Base-by-base conservation (phyloP, 345 rosid species). In the Boechera retrofracta region DNA sequence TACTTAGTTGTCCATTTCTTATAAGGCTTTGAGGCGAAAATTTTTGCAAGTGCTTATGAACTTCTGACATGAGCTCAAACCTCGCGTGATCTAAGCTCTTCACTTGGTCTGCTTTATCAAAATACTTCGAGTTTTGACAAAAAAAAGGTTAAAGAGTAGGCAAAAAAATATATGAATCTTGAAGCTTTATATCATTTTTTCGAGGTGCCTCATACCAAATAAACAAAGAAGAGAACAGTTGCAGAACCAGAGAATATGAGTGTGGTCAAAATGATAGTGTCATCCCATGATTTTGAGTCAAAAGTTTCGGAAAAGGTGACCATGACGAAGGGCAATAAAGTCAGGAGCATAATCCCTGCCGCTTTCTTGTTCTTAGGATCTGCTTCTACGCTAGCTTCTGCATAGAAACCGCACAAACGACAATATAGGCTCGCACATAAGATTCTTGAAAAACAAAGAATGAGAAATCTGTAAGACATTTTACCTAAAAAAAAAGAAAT, bases 1-100 rank as follows among this genome's bases (percentile, higher is more conserved):
- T n/a, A 64, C 21, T 64, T 71, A 72, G 42, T 49, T 78, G 56
- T 51, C 77, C 74, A 67, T 78, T 12, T 78, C n/a, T 41, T 59
- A 73, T 42, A 32, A 78, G 47, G 49, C 13, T 73, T 72, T 73
- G 48, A 7, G 77, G 77, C 5, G 81, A 59, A 51, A 79, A 79
- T 0, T 2, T 41, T 13, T 67, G 74, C 16, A 79, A 51, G 18
- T 79, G 74, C 36, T 67, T 73, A 66, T 72, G 74, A 32, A 73
- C 82, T 72, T 73, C 78, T 42, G 82, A 79, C 78, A 73, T 79
- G 58, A 79, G 78, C 73, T 59, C 74, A 61, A 66, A 79, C 35
- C 63, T 73, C 1, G 82, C 73, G 0, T 59, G 59, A 18, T 79
- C 78, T 72, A 79, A 67, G 65, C 78, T 72, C 56, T 44, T 79